These are phyloP conservation scores for Saccharomycopsis crataegensis DNA, from an alignment of 1,139 yeast genomes.

Conservation along the genomic window DNA sequence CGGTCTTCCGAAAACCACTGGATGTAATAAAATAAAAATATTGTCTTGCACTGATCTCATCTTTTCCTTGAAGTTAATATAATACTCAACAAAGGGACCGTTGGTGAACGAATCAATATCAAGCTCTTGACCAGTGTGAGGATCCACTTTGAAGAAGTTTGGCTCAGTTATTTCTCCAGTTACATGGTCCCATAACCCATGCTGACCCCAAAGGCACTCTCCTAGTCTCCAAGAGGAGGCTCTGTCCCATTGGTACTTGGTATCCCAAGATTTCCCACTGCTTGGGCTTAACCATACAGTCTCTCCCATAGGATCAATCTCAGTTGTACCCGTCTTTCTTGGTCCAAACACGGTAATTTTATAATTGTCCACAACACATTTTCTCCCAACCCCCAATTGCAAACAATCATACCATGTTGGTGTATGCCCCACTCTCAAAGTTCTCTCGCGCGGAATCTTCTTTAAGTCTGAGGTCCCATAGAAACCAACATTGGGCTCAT, in stretches of 20 bases:
- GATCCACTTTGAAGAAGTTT: slow-evolving; percentile 42
- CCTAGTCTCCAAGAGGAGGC: slow-evolving; percentile 60
- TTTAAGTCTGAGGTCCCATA: slow-evolving; percentile 46
- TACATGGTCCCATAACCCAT: slow-evolving; percentile 62
- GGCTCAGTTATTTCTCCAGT: slow-evolving; percentile 35
- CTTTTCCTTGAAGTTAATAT: slow-evolving; percentile 39
- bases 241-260: slow-evolving; percentile 64
- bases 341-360: slow-evolving; percentile 70
- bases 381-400: slow-evolving; percentile 64
- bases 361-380: slow-evolving; percentile 59
- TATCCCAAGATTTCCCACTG: slow-evolving; percentile 33
- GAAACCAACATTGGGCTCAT: slow-evolving; percentile 75
- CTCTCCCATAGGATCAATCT: slow-evolving; percentile 60
- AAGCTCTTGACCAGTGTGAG: slow-evolving; percentile 33
- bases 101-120: slow-evolving; percentile 58
- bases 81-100: slow-evolving; percentile 52
- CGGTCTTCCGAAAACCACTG: slow-evolving; percentile 77
- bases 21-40: slow-evolving; percentile 61
- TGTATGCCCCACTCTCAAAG: slow-evolving; percentile 56
- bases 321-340: slow-evolving; percentile 44
- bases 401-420: slow-evolving; percentile 60
- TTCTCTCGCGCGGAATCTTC: slow-evolving; percentile 44
- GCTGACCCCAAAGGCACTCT: slow-evolving; percentile 69
- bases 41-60: slow-evolving; percentile 42
- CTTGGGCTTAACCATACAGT: slow-evolving; percentile 57